Evolutionary conservation across 164 flowering plant genomes (phyloP).

Genomic region (Vitis cinerea): DNA sequence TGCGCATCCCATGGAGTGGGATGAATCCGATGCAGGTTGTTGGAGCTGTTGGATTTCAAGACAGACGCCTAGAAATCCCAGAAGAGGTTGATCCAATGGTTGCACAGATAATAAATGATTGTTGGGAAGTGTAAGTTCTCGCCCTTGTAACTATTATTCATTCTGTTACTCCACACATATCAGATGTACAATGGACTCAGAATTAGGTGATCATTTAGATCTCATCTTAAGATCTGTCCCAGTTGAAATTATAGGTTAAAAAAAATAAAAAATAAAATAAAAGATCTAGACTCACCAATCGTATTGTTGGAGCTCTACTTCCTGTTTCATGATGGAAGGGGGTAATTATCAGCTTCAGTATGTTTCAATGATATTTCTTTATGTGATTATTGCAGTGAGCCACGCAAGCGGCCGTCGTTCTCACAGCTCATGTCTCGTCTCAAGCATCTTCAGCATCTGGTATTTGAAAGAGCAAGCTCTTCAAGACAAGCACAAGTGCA

Average conservation of each 20-base stretch:
- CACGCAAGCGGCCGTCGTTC: slow-evolving; percentile 80
- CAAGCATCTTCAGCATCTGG: slow-evolving; percentile 49
- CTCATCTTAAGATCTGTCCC: too few species aligned
- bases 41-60: slow-evolving; percentile 97
- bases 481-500: slow-evolving; percentile 16
- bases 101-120: slow-evolving; percentile 77
- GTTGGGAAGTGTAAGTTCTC: slow-evolving; percentile 76
- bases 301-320: too few species aligned
- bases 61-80: slow-evolving; percentile 86
- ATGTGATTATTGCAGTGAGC: slow-evolving; percentile 59
- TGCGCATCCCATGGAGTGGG: slow-evolving; percentile 83
- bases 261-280: too few species aligned
- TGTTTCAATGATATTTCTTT: background rate
- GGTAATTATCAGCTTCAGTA: background rate
- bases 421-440: slow-evolving; percentile 73
- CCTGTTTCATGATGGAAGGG: background rate
- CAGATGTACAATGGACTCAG: background rate
- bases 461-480: slow-evolving; percentile 27
- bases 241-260: too few species aligned
- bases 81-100: slow-evolving; percentile 68
- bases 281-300: too few species aligned
- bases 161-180: background rate
- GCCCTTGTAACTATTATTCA: background rate
- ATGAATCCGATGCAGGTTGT: slow-evolving; percentile 99
- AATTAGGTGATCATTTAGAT: too few species aligned